Conservation (phyloP, 2,329 filamentous ascomycete genomes). For the Dactylellina sp. region DNA sequence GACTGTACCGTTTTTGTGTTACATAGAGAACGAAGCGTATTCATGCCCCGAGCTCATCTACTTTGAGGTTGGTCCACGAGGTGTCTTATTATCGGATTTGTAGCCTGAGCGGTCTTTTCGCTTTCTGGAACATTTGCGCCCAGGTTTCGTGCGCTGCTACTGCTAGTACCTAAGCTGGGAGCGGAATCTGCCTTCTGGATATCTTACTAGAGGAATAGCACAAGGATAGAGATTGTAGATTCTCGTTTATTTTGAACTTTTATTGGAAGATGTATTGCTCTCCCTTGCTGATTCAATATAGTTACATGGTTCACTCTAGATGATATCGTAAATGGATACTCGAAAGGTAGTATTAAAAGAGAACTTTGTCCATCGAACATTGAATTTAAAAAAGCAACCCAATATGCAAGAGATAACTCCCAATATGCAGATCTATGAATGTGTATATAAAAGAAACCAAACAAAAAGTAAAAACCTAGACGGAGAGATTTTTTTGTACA, state of each 20-base stretch:
- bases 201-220: not conserved
- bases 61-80: no score
- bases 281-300: conserved; percentile 1
- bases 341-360: not conserved
- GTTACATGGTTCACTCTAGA: conserved; percentile 2
- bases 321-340: not conserved
- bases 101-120: not conserved
- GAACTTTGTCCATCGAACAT: conserved; percentile 7
- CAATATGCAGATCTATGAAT: conserved; percentile 9
- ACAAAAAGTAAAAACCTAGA: not conserved
- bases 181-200: not conserved
- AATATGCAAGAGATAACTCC: not conserved
- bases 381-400: conserved; percentile 13
- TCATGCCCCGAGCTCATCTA: no score
- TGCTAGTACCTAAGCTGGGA: not conserved
- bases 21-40: not conserved
- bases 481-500: conserved; percentile 1
- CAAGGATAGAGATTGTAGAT: not conserved
- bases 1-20: not conserved
- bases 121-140: not conserved
- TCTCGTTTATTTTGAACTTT: not conserved
- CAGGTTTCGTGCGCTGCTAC: not conserved
- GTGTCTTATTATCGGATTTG: not conserved
- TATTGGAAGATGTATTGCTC: not conserved
- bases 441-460: conserved; percentile 14